Percentiles rank a stretch among this genome's conserved stretches.
Conservation (phyloP, 345 rosid genomes). For the Moricandia moricandioides region DNA sequence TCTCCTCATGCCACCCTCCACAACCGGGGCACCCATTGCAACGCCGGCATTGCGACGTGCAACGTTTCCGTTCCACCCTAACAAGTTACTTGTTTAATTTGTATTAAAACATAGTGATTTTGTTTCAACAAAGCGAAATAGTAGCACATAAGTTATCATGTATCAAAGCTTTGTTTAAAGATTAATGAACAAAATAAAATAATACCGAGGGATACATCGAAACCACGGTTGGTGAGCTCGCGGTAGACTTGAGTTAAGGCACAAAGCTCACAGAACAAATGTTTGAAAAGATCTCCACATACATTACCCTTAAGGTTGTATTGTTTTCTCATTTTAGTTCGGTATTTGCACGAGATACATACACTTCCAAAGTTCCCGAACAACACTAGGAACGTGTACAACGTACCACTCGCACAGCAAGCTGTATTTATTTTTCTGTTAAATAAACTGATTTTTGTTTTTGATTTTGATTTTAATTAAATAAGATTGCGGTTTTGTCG, state of each 20-base stretch:
- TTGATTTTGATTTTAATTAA: neutral
- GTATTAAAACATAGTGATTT: neutral
- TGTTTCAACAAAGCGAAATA: neutral
- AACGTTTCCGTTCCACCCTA: slow-evolving; percentile 20
- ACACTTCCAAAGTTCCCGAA: slow-evolving; percentile 47
- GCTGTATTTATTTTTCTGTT: slow-evolving; percentile 33
- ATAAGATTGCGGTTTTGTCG: neutral
- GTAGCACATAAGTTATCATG: neutral
- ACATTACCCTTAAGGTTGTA: slow-evolving; percentile 50
- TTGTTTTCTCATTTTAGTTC: slow-evolving; percentile 62
- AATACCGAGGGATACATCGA: slow-evolving; percentile 49
- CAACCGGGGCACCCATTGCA: slow-evolving; percentile 16
- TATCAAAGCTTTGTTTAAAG: neutral
- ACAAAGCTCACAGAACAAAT: slow-evolving; percentile 59
- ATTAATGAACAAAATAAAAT: neutral
- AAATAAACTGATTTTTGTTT: neutral
- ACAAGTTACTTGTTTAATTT: neutral
- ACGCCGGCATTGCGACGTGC: slow-evolving; percentile 2
- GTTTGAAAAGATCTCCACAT: slow-evolving; percentile 50
- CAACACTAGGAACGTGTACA: slow-evolving; percentile 34
- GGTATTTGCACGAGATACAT: slow-evolving; percentile 57
- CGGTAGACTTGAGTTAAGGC: slow-evolving; percentile 64
- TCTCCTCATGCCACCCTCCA: slow-evolving; percentile 24
- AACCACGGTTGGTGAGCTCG: slow-evolving; percentile 58
- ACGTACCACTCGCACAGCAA: slow-evolving; percentile 50